Evolutionary conservation across 1,284 basidiomycete species (phyloP).

Genomic region (Ustilago shanxiensis): DNA sequence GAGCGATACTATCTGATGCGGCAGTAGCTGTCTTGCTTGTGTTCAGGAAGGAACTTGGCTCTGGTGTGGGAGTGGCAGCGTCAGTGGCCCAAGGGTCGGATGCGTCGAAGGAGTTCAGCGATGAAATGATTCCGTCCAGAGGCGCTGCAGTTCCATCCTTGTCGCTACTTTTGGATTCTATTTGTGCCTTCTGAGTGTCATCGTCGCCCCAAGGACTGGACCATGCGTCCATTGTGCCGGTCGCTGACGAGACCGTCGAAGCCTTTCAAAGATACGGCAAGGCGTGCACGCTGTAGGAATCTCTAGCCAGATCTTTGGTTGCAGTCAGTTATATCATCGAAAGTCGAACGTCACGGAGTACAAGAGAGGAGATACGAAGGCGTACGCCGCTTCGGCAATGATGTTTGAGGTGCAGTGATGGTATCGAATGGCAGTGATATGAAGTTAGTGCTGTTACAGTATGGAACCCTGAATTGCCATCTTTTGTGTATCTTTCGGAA

Average conservation of each 20-base stretch:
- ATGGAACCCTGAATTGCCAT: not conserved
- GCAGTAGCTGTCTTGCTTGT: not conserved
- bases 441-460: not conserved
- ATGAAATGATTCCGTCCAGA: slow-evolving; percentile 1
- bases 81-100: slow-evolving; percentile 43
- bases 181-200: not conserved
- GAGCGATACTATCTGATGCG: not conserved
- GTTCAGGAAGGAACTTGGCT: slow-evolving; percentile 2
- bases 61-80: not conserved
- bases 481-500: slow-evolving; percentile 7
- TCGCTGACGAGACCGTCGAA: not conserved
- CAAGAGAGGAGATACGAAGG: not conserved
- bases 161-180: not conserved
- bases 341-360: not conserved
- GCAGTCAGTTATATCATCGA: not conserved
- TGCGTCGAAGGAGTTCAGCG: slow-evolving; percentile 29
- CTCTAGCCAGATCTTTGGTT: not conserved
- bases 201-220: slow-evolving; percentile 51
- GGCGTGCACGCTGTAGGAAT: not conserved
- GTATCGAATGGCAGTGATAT: no score
- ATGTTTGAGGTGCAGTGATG: not conserved
- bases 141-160: not conserved
- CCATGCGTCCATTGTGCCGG: slow-evolving; percentile 44
- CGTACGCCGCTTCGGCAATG: slow-evolving; percentile 1
- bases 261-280: not conserved